Evolutionary conservation across 2,329 filamentous ascomycete species (phyloP), one percentile per base, ranked within the genome.

Genomic region (Xylariomycetidae sp.): DNA sequence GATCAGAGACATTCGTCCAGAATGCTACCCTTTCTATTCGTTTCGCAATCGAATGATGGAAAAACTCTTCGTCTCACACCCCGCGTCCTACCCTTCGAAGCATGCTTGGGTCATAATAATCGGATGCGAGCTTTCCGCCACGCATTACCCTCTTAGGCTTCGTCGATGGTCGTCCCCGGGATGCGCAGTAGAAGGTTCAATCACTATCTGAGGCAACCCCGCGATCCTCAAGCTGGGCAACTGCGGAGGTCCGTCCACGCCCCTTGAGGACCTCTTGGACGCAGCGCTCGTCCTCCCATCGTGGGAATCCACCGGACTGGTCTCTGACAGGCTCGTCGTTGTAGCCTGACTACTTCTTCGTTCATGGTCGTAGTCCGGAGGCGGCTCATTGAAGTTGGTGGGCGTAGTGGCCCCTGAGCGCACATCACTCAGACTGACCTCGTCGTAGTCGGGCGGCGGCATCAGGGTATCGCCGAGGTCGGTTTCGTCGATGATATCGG

Each of bases 141-240:
- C n/a, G n/a, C n/a, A n/a, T n/a, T n/a, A n/a, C n/a, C n/a, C n/a
- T n/a, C n/a, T n/a, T n/a, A n/a, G n/a, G n/a, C n/a, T n/a, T n/a
- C n/a, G n/a, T n/a, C n/a, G n/a, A 5, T 37, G 28, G 10, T 30
- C 16, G 12, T 50, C 41, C 18, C 35, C 31, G 1, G 62, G 57
- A 31, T 50, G 50, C 5, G 61, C 61, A 25, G 61, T 66, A 16
- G 66, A 70, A n/a, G 71, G 70, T 47, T 80, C 70, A 30, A 79
- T 69, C 16, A 78, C 67, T 48, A 81, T 81, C 43, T 70, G 67
- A 3, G 77, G 77, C 16, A 80, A 54, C 17, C 51, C 52, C 13
- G 54, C 48, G 19, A 79, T 59, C 30, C 66, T 63, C 44, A 80
- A 46, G 44, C 69, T 76, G 3, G 75, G 74, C 30, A 79, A 56